A percentile compares a stretch with the other conserved stretches of the same genome.
These are phyloP conservation scores for Limnanthes douglasii DNA, from an alignment of 345 rosid genomes.

Conservation along the genomic window DNA sequence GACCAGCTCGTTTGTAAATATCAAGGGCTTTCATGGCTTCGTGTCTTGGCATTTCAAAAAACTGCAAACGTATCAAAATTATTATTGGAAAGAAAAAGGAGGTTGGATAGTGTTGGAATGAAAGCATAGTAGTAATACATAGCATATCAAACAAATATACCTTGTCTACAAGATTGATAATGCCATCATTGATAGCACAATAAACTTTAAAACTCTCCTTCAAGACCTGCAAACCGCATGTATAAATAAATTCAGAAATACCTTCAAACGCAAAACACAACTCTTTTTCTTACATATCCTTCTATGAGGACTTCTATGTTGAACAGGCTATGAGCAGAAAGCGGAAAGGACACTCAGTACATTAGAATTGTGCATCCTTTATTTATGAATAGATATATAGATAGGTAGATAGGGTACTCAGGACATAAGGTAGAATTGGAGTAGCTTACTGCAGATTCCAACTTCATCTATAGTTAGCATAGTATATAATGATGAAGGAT, in stretches of 20 bases:
- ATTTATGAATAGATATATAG: no score
- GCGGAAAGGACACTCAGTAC: no score
- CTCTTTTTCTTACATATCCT: no score
- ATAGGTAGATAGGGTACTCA: no score
- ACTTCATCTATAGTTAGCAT: no score
- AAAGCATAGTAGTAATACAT: conserved; percentile 5
- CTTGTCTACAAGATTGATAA: conserved; percentile 98
- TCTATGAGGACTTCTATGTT: no score
- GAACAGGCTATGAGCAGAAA: no score
- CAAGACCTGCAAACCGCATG: conserved; percentile 49
- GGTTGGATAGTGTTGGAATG: neutral
- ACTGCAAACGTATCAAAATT: conserved; percentile 31
- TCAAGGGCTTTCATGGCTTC: conserved; percentile 82
- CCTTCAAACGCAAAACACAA: no score
- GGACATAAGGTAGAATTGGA: no score
- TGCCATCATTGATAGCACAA: conserved; percentile 94
- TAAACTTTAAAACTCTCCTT: conserved; percentile 98
- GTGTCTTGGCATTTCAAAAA: conserved; percentile 96
- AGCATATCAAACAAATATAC: conserved; percentile 19
- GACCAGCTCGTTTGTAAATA: conserved; percentile 66
- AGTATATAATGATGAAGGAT: no score
- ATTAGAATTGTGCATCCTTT: no score
- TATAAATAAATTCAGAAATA: conserved; percentile 2
- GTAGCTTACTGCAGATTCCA: no score
- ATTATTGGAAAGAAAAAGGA: conserved; percentile 3